These are phyloP conservation scores for Eustoma russellianum DNA, from an alignment of 257 asterid genomes.

Conservation along the genomic window DNA sequence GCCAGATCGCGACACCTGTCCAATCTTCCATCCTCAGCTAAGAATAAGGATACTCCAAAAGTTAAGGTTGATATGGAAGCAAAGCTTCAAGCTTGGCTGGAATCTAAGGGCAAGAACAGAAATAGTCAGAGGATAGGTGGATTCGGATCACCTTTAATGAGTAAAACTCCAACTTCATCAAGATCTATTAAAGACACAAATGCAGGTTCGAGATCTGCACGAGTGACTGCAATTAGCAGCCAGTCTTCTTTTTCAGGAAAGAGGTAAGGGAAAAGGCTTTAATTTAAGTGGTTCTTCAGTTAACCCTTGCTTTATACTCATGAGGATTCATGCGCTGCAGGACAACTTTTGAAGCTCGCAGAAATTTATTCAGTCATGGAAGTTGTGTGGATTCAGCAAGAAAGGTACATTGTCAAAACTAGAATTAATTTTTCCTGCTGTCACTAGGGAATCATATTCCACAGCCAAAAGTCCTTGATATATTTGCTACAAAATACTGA, in stretches of 20 bases:
- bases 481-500: too few relatives aligned
- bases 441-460: not conserved
- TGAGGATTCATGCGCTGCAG: conserved; percentile 26
- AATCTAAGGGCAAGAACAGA: conserved; percentile 71
- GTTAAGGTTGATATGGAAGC: conserved; percentile 73
- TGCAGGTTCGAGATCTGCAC: conserved; percentile 23
- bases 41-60: conserved; percentile 37
- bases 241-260: conserved; percentile 27
- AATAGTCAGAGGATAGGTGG: conserved; percentile 39
- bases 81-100: conserved; percentile 76
- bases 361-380: conserved; percentile 37
- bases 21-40: conserved; percentile 37
- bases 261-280: conserved; percentile 24
- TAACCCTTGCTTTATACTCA: conserved; percentile 6
- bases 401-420: conserved; percentile 24
- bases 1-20: conserved; percentile 80
- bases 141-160: conserved; percentile 34
- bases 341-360: conserved; percentile 30
- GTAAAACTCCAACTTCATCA: conserved; percentile 48
- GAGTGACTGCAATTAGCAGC: conserved; percentile 23
- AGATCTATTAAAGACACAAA: conserved; percentile 28
- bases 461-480: too few relatives aligned
- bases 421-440: too few relatives aligned
- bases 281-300: not conserved
- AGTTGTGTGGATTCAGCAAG: conserved; percentile 9